Percentiles rank a stretch among this genome's conserved stretches.
Conservation (phyloP, 2,329 filamentous ascomycete genomes). For the Diaporthe destruens region DNA sequence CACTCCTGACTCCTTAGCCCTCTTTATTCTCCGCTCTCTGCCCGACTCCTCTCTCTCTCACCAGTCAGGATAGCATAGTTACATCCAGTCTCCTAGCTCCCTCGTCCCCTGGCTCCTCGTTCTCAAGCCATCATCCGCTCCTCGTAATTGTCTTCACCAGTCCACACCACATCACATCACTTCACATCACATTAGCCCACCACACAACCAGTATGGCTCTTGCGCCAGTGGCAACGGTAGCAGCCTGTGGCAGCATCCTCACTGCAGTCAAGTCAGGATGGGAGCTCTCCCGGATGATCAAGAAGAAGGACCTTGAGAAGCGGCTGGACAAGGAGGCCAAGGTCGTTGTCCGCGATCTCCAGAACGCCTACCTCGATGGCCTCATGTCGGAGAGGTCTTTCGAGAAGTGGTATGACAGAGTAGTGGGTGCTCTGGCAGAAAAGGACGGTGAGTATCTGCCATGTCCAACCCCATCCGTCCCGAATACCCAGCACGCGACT, state of each 20-base stretch:
- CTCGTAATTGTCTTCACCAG: neutral
- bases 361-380: conserved; percentile 42
- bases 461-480: neutral
- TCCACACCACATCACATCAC: neutral
- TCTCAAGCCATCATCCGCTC: neutral
- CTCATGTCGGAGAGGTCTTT: conserved; percentile 45
- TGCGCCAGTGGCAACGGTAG: conserved; percentile 46
- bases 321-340: conserved; percentile 39
- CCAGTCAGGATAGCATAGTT: conserved; percentile 21
- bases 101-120: conserved; percentile 8
- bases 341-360: conserved; percentile 39
- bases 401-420: conserved; percentile 48
- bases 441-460: conserved; percentile 45
- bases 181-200: neutral
- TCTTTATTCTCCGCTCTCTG: conserved; percentile 11
- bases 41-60: conserved; percentile 12
- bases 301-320: conserved; percentile 46
- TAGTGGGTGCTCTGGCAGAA: conserved; percentile 47
- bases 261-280: conserved; percentile 49
- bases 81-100: neutral
- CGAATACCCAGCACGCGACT: neutral
- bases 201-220: conserved; percentile 43
- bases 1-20: conserved; percentile 17
- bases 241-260: conserved; percentile 48
- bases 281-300: conserved; percentile 49